Evolutionary conservation across 202 grass and related monocot species (phyloP).

Genomic region (Panicum virgatum): DNA sequence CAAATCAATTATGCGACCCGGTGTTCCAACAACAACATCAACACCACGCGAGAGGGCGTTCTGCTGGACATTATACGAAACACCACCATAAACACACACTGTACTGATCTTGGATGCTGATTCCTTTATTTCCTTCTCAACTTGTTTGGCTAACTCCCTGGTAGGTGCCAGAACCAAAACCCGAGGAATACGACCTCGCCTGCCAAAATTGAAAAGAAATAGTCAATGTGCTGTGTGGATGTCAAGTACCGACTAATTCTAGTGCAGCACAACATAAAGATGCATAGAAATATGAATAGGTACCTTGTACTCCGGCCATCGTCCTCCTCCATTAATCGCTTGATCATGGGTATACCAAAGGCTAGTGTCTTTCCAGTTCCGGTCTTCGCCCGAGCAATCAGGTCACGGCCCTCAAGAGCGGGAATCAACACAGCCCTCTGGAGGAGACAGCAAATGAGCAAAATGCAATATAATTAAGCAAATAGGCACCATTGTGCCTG

Average conservation of each 20-base stretch:
- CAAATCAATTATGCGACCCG: conserved; percentile 94
- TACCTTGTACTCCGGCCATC: conserved; percentile 56
- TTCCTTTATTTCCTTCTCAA: conserved; percentile 99
- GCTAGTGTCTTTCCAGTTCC: conserved; percentile 96
- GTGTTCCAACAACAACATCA: conserved; percentile 97
- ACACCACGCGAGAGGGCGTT: conserved; percentile 84
- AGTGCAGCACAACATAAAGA: not conserved
- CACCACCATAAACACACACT: conserved; percentile 96
- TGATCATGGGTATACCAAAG: conserved; percentile 98
- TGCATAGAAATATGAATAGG: conserved; percentile 3
- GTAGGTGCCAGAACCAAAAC: conserved; percentile 91
- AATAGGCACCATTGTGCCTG: not conserved
- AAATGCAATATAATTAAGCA: not conserved
- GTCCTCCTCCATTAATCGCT: conserved; percentile 73
- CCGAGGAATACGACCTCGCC: conserved; percentile 72
- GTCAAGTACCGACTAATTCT: conserved; percentile 18
- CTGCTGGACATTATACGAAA: conserved; percentile 86
- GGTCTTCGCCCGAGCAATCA: conserved; percentile 97
- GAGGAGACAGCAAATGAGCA: conserved; percentile 37
- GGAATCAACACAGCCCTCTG: conserved; percentile 95
- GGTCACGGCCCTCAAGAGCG: conserved; percentile 83
- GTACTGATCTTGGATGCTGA: conserved; percentile 81
- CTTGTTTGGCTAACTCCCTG: conserved; percentile 92
- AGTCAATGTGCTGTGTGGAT: not conserved
- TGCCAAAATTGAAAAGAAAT: conserved; percentile 34